Percentiles rank a stretch among this genome's conserved stretches.
These are phyloP conservation scores for Ulvella scutata DNA, from an alignment of 139 green algal genomes.

Conservation along the genomic window DNA sequence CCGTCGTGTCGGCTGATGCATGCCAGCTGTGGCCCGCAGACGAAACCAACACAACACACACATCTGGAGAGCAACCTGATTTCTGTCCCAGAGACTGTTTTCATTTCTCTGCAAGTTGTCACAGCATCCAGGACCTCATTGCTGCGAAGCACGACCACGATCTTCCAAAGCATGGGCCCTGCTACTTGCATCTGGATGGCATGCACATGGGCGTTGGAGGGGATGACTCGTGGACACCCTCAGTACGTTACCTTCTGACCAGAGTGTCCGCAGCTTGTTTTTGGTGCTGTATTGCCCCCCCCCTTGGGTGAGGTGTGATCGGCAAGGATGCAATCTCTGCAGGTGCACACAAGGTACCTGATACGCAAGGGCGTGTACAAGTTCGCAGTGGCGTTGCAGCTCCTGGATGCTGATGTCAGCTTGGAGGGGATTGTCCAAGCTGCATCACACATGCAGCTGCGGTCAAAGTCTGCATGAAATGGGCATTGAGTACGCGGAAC, in stretches of 20 bases:
- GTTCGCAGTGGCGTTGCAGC: slow-evolving; percentile 4
- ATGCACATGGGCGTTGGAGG: slow-evolving; percentile 85
- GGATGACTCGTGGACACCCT: slow-evolving; percentile 86
- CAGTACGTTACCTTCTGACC: slow-evolving; percentile 17
- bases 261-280: too few relatives aligned
- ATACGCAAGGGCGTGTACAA: slow-evolving; percentile 30
- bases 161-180: slow-evolving; percentile 16
- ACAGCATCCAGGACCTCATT: slow-evolving; percentile 22
- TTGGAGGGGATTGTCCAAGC: too few relatives aligned
- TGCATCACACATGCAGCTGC: too few relatives aligned
- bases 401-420: too few relatives aligned
- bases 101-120: slow-evolving; percentile 18
- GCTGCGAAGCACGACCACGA: slow-evolving; percentile 52
- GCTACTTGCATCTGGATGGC: slow-evolving; percentile 67
- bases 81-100: neutral
- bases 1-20: neutral
- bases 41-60: neutral
- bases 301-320: too few relatives aligned
- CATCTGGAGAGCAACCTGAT: neutral
- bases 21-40: neutral
- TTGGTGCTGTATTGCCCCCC: too few relatives aligned
- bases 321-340: too few relatives aligned
- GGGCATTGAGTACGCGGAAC: too few relatives aligned
- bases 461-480: too few relatives aligned
- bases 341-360: slow-evolving; percentile 36